Evolutionary conservation across 371 early-diverging fungal genomes (phyloP), one percentile per base, ranked within the genome.

Genomic region (Zychaea mexicana): DNA sequence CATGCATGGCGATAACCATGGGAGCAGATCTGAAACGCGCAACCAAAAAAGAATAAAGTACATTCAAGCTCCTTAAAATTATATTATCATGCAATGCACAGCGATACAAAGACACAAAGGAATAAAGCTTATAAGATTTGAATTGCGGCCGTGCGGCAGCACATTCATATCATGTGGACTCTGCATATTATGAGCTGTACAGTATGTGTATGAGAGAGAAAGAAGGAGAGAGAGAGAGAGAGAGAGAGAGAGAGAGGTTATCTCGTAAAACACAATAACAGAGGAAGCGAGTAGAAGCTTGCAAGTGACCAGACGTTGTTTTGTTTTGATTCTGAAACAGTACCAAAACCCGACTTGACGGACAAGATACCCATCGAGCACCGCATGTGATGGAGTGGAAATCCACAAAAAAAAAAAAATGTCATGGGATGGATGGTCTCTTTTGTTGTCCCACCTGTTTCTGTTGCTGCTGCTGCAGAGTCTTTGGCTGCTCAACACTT

Each of bases 321-420:
- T 39, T 46, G 19, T 46, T 46, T 53, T 53, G 12, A 53, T 28
- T 13, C 53, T 53, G 53, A 53, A 53, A 53, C 53, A 53, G 30
- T 42, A 42, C 10, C 13, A 53, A 53, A 27, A 53, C 53, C 28
- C 28, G 26, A 53, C 27, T 30, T 53, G 53, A 53, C 53, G 53
- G 53, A 17, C 42, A 15, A 42, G n/a, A 42, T 7, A n/a, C 15
- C n/a, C 15, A 42, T 36, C 36, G 36, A 36, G 15, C 36, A 13
- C 4, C 42, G n/a, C 42, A 42, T 42, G 42, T 42, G 42, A 42
- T 42, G 42, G 15, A 42, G 15, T 12, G n/a, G 42, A 42, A 42
- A 15, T 42, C n/a, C 7, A n/a, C n/a, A n/a, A n/a, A n/a, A n/a
- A n/a, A n/a, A n/a, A n/a, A 42, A 42, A 42, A 42, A 42, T 42